Conservation (phyloP, 495 filamentous ascomycete genomes). For the Daldinia decipiens region DNA sequence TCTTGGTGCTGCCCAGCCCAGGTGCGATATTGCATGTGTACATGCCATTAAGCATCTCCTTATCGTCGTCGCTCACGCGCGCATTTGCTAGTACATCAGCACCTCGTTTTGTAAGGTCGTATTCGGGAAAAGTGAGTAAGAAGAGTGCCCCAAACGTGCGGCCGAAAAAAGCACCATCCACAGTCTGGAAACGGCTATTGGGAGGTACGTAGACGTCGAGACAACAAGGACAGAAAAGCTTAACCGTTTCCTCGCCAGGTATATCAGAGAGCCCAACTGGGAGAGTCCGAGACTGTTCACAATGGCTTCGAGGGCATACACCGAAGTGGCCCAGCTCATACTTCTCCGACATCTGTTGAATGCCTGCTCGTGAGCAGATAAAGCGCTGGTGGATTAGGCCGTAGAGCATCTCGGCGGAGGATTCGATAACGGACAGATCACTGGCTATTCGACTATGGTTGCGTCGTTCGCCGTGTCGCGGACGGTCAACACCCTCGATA, state of each 20-base stretch:
- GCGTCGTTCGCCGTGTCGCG: constrained; percentile 69
- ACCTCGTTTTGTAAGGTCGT: constrained; percentile 74
- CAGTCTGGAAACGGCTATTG: constrained; percentile 95
- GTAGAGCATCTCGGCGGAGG: constrained; percentile 95
- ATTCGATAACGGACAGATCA: constrained; percentile 94
- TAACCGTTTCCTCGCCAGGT: constrained; percentile 96
- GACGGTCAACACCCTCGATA: constrained; percentile 72
- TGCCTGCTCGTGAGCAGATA: constrained; percentile 95
- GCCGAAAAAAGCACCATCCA: constrained; percentile 98
- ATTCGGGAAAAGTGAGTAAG: constrained; percentile 97
- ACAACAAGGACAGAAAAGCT: constrained; percentile 96
- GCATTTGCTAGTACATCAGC: constrained; percentile 55
- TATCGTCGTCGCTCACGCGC: constrained; percentile 54
- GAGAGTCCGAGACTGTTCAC: constrained; percentile 85
- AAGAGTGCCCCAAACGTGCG: constrained; percentile 93
- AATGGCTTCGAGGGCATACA: constrained; percentile 88
- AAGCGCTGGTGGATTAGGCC: constrained; percentile 98
- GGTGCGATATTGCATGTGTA: constrained; percentile 84
- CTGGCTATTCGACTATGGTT: constrained; percentile 88
- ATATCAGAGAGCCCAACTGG: constrained; percentile 93
- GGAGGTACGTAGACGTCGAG: constrained; percentile 97
- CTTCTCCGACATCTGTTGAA: constrained; percentile 99
- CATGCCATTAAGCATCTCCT: constrained; percentile 81
- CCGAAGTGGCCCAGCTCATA: constrained; percentile 97
- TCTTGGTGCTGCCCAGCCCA: constrained; percentile 80